phyloP scores from a whole-genome alignment of 768 basidiomycete genomes.

The Phlebiopsis flavidoalba region DNA sequence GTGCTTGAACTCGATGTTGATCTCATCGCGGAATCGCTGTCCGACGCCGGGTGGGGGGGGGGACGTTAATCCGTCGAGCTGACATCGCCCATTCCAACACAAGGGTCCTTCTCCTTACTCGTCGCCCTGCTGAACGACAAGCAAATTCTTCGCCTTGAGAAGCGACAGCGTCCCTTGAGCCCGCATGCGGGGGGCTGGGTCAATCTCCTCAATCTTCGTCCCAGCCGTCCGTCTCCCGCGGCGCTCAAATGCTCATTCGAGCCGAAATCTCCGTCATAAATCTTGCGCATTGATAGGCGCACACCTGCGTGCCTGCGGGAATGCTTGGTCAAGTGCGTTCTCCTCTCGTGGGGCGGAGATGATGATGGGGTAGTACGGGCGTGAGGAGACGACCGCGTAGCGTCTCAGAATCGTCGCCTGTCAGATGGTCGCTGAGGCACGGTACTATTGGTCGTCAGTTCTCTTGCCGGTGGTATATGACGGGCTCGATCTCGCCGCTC shows the following conservation, averaged over 20 bases:
- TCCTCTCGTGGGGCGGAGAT: conserved; percentile 96
- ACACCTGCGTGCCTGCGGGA: conserved; percentile 82
- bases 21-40: conserved; percentile 19
- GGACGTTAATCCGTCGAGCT: conserved; percentile 33
- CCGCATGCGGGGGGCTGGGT: conserved; percentile 85
- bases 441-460: conserved; percentile 79
- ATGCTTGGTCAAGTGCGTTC: conserved; percentile 81
- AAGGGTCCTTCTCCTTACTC: conserved; percentile 27
- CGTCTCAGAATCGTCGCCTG: conserved; percentile 77
- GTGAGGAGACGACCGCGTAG: conserved; percentile 88
- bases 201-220: conserved; percentile 45
- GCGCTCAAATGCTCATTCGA: conserved; percentile 44
- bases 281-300: conserved; percentile 65
- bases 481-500: conserved; percentile 80
- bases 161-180: conserved; percentile 72
- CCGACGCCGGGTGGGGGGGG: too few species aligned
- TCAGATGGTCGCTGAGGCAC: conserved; percentile 76
- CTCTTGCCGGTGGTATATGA: conserved; percentile 90
- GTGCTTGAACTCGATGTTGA: conserved; percentile 20
- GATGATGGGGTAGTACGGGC: conserved; percentile 72
- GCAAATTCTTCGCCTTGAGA: conserved; percentile 86
- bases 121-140: conserved; percentile 42
- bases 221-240: conserved; percentile 44
- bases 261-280: conserved; percentile 64
- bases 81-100: conserved; percentile 35